phyloP scores from a whole-genome alignment of 768 basidiomycete species.

The Trametes coccinea region DNA sequence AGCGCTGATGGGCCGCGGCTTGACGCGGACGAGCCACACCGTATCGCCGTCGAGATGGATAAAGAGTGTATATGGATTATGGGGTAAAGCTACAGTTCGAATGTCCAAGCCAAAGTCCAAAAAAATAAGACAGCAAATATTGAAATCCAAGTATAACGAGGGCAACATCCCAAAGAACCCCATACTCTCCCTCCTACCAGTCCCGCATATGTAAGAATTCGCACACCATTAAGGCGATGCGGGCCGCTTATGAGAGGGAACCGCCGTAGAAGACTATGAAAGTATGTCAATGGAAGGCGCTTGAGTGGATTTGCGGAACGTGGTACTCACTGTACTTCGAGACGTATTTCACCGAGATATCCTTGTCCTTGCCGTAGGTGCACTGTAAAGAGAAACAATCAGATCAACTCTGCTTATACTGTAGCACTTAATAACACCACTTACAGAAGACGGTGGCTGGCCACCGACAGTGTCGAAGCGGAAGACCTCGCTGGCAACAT shows the following conservation, averaged over 20 bases:
- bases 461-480: constrained; percentile 34
- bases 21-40: no score
- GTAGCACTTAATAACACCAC: neutral
- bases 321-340: constrained; percentile 26
- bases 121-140: no score
- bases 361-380: constrained; percentile 21
- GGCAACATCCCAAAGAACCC: neutral
- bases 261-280: constrained; percentile 25
- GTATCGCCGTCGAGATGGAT: no score
- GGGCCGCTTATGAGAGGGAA: neutral
- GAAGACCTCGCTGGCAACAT: constrained; percentile 31
- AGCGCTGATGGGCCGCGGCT: no score
- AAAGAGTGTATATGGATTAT: no score
- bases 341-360: constrained; percentile 30
- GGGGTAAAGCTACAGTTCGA: neutral
- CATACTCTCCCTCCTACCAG: no score
- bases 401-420: neutral
- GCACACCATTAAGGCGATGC: no score
- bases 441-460: constrained; percentile 35
- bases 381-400: constrained; percentile 18
- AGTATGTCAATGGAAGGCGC: neutral
- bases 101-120: neutral
- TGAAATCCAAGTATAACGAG: neutral
- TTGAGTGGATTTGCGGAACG: neutral
- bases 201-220: no score